A percentile compares a stretch with the other conserved stretches of the same genome.
Conservation (phyloP, 495 filamentous ascomycete genomes). For the Annulohypoxylon maeteangense region DNA sequence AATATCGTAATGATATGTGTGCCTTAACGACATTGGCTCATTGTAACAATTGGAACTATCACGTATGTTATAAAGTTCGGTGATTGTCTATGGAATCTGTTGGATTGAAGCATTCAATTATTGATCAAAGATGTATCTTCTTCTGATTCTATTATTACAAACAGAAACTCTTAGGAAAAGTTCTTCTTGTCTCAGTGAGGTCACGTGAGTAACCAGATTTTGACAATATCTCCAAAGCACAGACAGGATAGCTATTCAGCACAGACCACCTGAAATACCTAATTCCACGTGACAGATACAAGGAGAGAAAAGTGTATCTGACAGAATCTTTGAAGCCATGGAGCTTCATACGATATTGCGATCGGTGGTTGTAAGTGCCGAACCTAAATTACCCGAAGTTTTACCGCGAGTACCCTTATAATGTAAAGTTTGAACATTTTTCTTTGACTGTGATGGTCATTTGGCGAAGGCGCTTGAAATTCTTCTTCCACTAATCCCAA, state of each 20-base stretch:
- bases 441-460: conserved; percentile 61
- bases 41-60: not conserved
- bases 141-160: too few relatives aligned
- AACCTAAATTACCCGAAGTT: conserved; percentile 11
- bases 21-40: not conserved
- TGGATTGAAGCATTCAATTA: too few relatives aligned
- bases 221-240: too few relatives aligned
- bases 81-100: not conserved
- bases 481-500: conserved; percentile 55
- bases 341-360: not conserved
- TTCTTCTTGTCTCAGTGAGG: too few relatives aligned
- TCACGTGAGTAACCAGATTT: too few relatives aligned
- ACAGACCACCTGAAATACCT: too few relatives aligned
- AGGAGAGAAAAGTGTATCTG: too few relatives aligned
- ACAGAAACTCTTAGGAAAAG: too few relatives aligned
- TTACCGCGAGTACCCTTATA: conserved; percentile 30
- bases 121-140: too few relatives aligned
- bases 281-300: too few relatives aligned
- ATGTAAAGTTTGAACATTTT: not conserved
- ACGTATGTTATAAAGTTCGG: not conserved
- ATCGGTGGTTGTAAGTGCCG: conserved; percentile 1
- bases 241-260: too few relatives aligned
- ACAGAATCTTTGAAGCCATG: not conserved
- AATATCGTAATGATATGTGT: not conserved
- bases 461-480: conserved; percentile 60